These are phyloP conservation scores for Piper betle DNA, from an alignment of 164 flowering plant species.

Conservation along the genomic window DNA sequence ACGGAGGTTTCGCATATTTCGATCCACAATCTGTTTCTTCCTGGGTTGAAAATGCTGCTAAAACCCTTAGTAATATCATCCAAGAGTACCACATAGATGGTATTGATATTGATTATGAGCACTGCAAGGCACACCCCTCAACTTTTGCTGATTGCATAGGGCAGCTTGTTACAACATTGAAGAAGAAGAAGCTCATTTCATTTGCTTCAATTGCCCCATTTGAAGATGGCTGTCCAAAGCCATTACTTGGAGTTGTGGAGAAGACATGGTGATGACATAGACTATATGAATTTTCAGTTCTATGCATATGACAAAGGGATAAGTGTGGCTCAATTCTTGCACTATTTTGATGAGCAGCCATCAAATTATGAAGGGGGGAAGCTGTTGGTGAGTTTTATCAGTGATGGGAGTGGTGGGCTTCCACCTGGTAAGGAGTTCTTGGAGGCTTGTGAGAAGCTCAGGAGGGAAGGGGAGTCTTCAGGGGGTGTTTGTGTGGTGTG, in stretches of 20 bases:
- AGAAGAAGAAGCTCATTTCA: slow-evolving; percentile 20
- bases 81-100: slow-evolving; percentile 32
- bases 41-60: slow-evolving; percentile 51
- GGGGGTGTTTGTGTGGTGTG: slow-evolving; percentile 52
- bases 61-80: slow-evolving; percentile 39
- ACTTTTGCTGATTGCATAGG: slow-evolving; percentile 43
- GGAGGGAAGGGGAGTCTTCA: slow-evolving; percentile 20
- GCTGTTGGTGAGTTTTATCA: slow-evolving; percentile 31
- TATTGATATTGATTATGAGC: slow-evolving; percentile 42
- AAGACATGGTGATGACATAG: slow-evolving; percentile 25
- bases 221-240: slow-evolving; percentile 27
- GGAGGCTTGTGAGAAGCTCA: slow-evolving; percentile 30
- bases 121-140: slow-evolving; percentile 21
- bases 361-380: slow-evolving; percentile 32
- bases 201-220: slow-evolving; percentile 50
- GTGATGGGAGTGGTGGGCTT: slow-evolving; percentile 34
- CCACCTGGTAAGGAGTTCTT: slow-evolving; percentile 34
- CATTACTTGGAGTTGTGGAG: slow-evolving; percentile 40
- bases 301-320: slow-evolving; percentile 39
- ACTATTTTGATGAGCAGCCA: slow-evolving; percentile 20
- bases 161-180: slow-evolving; percentile 21
- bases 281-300: slow-evolving; percentile 51
- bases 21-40: slow-evolving; percentile 28
- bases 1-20: slow-evolving; percentile 18
- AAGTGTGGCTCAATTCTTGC: slow-evolving; percentile 26